Evolutionary conservation across 306 rosid species (phyloP).

Genomic region (Quercus berberidifolia): DNA sequence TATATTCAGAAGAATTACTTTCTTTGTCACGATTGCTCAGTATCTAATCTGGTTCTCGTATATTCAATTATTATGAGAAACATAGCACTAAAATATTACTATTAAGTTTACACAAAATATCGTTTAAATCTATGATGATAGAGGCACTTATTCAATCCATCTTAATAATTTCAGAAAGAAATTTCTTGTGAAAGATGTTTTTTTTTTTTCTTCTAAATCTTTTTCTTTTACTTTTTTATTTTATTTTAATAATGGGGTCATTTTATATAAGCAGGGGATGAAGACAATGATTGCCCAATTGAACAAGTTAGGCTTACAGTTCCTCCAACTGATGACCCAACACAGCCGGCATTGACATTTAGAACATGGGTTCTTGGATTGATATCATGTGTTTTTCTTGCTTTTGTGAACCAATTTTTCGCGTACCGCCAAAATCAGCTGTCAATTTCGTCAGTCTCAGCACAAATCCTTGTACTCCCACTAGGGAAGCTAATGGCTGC

Average conservation of each 20-base stretch:
- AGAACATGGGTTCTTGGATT: conserved; percentile 82
- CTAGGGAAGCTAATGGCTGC: conserved; percentile 83
- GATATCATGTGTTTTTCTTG: conserved; percentile 49
- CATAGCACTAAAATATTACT: neutral
- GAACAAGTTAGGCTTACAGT: conserved; percentile 87
- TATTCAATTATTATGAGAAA: too few species aligned
- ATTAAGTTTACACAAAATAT: neutral
- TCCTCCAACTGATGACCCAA: conserved; percentile 60
- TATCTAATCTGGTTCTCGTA: too few species aligned
- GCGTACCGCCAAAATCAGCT: conserved; percentile 61
- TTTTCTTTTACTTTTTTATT: neutral
- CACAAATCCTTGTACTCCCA: conserved; percentile 75
- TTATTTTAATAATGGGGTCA: too few species aligned
- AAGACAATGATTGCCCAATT: conserved; percentile 62
- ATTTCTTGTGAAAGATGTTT: too few species aligned
- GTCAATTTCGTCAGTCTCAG: conserved; percentile 49
- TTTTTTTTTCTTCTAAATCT: neutral
- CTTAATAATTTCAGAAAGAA: too few species aligned
- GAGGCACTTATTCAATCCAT: neutral
- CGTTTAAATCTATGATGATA: too few species aligned
- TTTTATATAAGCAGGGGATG: conserved; percentile 23
- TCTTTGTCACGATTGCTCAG: too few species aligned
- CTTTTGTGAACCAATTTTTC: conserved; percentile 78
- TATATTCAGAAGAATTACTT: too few species aligned
- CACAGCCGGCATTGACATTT: conserved; percentile 64